Conservation (phyloP, 1,284 basidiomycete species). For the Bondarzewia mesenterica region DNA sequence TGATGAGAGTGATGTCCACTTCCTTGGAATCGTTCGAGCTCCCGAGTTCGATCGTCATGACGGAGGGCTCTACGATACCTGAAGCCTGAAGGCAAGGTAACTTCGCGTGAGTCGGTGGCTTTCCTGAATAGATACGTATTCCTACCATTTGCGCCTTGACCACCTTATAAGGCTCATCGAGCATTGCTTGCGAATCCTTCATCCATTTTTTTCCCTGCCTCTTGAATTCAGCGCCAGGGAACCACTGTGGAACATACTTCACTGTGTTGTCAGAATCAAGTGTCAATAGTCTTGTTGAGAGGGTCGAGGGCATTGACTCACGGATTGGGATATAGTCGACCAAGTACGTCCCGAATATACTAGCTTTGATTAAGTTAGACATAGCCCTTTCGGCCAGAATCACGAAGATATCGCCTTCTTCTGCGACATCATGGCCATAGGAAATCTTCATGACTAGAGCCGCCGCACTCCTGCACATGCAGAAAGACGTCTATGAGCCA, state of each 20-base stretch:
- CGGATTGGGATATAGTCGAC: conserved; percentile 20
- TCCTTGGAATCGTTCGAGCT: background rate
- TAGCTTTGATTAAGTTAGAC: conserved; percentile 13
- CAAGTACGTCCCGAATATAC: conserved; percentile 16
- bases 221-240: conserved; percentile 57
- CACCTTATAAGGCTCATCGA: background rate
- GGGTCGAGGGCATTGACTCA: conserved; percentile 5
- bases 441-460: conserved; percentile 1
- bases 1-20: background rate
- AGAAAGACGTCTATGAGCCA: background rate
- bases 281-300: background rate
- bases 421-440: conserved; percentile 3
- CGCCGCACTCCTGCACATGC: background rate
- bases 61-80: background rate
- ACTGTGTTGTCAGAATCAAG: conserved; percentile 28
- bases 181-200: background rate
- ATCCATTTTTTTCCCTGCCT: conserved; percentile 14
- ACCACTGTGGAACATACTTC: conserved; percentile 51
- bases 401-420: conserved; percentile 14
- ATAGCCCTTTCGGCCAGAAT: conserved; percentile 15
- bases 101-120: background rate
- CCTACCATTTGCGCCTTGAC: background rate
- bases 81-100: background rate
- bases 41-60: background rate
- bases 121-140: background rate